Conservation (phyloP, 495 filamentous ascomycete species). For the Tuber aestivum region DNA sequence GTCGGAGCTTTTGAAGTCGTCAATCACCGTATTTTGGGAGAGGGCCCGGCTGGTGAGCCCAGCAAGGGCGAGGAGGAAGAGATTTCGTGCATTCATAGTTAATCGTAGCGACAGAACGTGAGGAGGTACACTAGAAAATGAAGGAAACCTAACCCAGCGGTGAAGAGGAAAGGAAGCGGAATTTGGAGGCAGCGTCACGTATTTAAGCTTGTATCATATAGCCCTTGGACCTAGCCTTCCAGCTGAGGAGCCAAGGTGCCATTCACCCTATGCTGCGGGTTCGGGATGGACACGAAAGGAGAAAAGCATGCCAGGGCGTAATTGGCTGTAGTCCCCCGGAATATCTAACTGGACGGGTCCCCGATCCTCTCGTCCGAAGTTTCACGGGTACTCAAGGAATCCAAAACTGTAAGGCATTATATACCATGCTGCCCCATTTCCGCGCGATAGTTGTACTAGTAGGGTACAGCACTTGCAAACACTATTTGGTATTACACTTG, state of each 20-base stretch:
- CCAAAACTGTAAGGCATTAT: background rate
- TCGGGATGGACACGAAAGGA: background rate
- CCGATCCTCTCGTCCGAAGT: background rate
- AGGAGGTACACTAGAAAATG: background rate
- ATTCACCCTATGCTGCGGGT: background rate
- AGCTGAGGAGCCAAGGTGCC: background rate
- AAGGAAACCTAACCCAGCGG: background rate
- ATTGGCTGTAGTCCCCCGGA: background rate
- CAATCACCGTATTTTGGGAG: conserved; percentile 51
- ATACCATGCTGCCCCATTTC: background rate
- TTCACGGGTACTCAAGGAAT: background rate
- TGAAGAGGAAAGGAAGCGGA: background rate
- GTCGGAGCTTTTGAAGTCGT: conserved; percentile 54
- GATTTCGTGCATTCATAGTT: conserved; percentile 15
- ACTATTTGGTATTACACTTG: background rate
- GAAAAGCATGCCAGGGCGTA: background rate
- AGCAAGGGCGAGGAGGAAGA: conserved; percentile 15
- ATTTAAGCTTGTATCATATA: background rate
- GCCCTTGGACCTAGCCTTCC: background rate
- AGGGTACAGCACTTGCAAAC: background rate
- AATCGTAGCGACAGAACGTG: background rate
- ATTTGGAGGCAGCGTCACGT: background rate
- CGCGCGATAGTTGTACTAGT: background rate
- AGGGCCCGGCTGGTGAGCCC: background rate
- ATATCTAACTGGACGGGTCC: background rate